Evolutionary conservation across 2,329 filamentous ascomycete genomes (phyloP), one percentile per base, ranked within the genome.

Genomic region (Volutella citrinella): DNA sequence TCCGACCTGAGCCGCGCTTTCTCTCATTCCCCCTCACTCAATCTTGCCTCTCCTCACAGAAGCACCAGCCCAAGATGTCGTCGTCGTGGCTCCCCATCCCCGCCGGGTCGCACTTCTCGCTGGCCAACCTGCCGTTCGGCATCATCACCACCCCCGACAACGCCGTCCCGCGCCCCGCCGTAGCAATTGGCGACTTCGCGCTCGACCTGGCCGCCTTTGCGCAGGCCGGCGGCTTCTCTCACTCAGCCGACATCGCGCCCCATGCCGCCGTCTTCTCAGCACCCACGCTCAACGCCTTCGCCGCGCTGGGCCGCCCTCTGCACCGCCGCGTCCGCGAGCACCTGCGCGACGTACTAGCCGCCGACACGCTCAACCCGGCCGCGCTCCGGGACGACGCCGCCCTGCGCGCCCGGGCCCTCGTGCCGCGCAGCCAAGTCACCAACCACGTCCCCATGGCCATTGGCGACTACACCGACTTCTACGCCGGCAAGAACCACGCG

Each of bases 391-490:
- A 68, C 36, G 63, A 68, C 24, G 44, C 55, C 10, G 38, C 41
- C 3, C 54, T 68, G 1, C 52, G 50, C 24, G 34, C 51, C 8
- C 22, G 40, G 2, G 57, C 55, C 7, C 35, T 64, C 11, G 7
- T 66, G 5, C 49, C 49, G 7, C 36, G 52, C 2, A 28, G 57
- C 19, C 71, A 74, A 5, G 74, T 82, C n/a, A 73, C 67, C 40
- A 82, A 74, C 51, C 85, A 90, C 45, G 51, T 91, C 2, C 87
- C 87, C 2, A 77, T 93, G 69, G 68, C 75, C 22, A 87, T 91
- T 50, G 84, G 85, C 19, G 87, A 91, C 55, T 91, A 91, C 57
- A 87, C 86, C 3, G 87, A 93, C 56, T 93, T 91, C 64, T 93
- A 87, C 54, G 87, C 83, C 11, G 85, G 87, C 30, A 65, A 82